Percentiles rank a stretch among this genome's conserved stretches.
These are phyloP conservation scores for Lachnellula arida DNA, from an alignment of 2,329 filamentous ascomycete species.

Conservation along the genomic window DNA sequence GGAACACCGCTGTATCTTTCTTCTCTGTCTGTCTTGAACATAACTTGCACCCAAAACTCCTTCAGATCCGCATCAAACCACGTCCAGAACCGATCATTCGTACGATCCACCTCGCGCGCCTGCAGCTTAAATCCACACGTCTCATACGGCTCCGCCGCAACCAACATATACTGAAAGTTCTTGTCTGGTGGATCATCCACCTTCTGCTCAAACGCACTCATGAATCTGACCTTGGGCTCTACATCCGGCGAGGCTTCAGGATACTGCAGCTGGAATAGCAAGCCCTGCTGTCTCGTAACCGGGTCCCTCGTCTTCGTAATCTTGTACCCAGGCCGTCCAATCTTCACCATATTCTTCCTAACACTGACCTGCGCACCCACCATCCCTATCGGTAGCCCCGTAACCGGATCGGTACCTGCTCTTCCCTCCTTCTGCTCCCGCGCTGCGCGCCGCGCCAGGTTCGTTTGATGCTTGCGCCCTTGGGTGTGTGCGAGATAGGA, in stretches of 20 bases:
- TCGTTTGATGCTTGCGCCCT: conserved; percentile 98
- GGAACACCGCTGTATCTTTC: conserved; percentile 73
- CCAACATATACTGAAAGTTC: conserved; percentile 88
- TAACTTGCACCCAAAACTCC: conserved; percentile 96
- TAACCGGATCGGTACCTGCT: conserved; percentile 58
- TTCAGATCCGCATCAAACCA: conserved; percentile 96
- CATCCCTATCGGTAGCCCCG: conserved; percentile 68
- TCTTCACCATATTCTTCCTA: conserved; percentile 86
- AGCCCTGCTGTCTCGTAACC: conserved; percentile 77
- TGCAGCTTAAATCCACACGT: conserved; percentile 96
- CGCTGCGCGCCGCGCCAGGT: conserved; percentile 91
- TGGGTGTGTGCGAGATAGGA: conserved; percentile 98
- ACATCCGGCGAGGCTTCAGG: conserved; percentile 78
- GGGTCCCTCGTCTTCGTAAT: conserved; percentile 95
- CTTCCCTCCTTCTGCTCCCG: conserved; percentile 89
- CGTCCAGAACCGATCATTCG: conserved; percentile 82
- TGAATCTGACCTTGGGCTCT: conserved; percentile 83
- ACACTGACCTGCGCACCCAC: conserved; percentile 58
- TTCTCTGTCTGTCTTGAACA: conserved; percentile 98
- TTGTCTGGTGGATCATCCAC: conserved; percentile 89
- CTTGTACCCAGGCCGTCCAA: conserved; percentile 93
- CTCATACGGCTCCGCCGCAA: conserved; percentile 97
- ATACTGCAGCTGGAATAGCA: conserved; percentile 96
- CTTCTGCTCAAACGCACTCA: conserved; percentile 96
- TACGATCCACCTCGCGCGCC: conserved; percentile 83